These are phyloP conservation scores for Fagopyrum tataricum DNA, from an alignment of 148 eudicot species.

Conservation along the genomic window DNA sequence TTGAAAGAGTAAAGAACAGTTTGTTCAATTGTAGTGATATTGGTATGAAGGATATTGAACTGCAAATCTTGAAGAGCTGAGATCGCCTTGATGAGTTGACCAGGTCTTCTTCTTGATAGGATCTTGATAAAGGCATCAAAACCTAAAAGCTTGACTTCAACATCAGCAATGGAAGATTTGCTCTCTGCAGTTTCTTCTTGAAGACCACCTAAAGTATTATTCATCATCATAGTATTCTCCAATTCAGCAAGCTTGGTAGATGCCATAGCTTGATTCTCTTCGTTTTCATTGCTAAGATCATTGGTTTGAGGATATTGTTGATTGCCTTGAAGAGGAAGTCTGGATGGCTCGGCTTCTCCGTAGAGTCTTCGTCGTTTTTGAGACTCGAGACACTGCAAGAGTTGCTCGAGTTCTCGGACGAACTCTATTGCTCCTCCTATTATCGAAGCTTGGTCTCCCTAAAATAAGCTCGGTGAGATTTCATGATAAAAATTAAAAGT, in stretches of 20 bases:
- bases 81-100: slow-evolving; percentile 71
- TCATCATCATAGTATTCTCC: slow-evolving; percentile 22
- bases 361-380: slow-evolving; percentile 78
- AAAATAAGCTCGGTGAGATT: background rate
- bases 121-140: slow-evolving; percentile 90
- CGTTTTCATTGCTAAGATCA: slow-evolving; percentile 73
- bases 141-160: slow-evolving; percentile 82
- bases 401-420: slow-evolving; percentile 87
- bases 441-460: slow-evolving; percentile 99
- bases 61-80: slow-evolving; percentile 84
- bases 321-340: slow-evolving; percentile 50
- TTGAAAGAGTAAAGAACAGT: slow-evolving; percentile 96
- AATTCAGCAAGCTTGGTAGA: slow-evolving; percentile 26
- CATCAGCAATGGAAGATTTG: slow-evolving; percentile 77
- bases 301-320: slow-evolving; percentile 16
- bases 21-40: slow-evolving; percentile 90
- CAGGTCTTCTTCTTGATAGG: slow-evolving; percentile 70
- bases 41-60: slow-evolving; percentile 76
- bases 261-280: slow-evolving; percentile 11
- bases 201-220: slow-evolving; percentile 19
- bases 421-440: slow-evolving; percentile 96
- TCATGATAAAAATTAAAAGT: background rate
- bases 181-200: slow-evolving; percentile 74
- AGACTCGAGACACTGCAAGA: slow-evolving; percentile 86
- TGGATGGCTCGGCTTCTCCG: slow-evolving; percentile 69